Conservation (phyloP, 192 early-diverging fungal genomes). For the Allomyces javanicus region DNA sequence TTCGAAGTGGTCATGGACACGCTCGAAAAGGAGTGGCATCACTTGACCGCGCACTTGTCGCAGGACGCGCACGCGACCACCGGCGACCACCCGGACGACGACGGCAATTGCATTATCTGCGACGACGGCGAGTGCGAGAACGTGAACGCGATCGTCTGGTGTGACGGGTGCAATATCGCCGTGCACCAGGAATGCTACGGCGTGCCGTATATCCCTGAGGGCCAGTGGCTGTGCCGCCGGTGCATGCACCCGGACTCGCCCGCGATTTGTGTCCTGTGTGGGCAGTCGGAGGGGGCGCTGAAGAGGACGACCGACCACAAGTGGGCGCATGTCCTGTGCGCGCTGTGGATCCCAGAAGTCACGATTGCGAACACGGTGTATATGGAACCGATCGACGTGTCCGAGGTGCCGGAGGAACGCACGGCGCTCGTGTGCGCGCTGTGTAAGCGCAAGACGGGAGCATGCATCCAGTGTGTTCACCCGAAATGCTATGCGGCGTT, state of each 20-base stretch:
- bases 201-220: constrained; percentile 95
- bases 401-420: constrained; percentile 68
- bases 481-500: constrained; percentile 77
- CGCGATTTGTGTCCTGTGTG: constrained; percentile 80
- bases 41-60: constrained; percentile 16
- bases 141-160: constrained; percentile 97
- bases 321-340: constrained; percentile 92
- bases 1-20: constrained; percentile 79
- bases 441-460: constrained; percentile 61
- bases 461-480: constrained; percentile 88
- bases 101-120: constrained; percentile 81
- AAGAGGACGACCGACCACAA: constrained; percentile 82
- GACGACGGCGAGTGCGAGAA: constrained; percentile 99
- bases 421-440: constrained; percentile 78
- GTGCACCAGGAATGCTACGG: constrained; percentile 99
- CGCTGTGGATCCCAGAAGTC: constrained; percentile 93
- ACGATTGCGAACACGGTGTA: constrained; percentile 67
- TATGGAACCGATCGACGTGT: constrained; percentile 96
- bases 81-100: constrained; percentile 30
- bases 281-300: constrained; percentile 80
- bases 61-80: neutral
- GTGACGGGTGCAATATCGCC: constrained; percentile 96
- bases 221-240: constrained; percentile 94
- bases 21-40: constrained; percentile 95
- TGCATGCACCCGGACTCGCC: constrained; percentile 91